These are phyloP conservation scores for Allium cepa DNA, from an alignment of 106 monocot genomes.

Conservation along the genomic window DNA sequence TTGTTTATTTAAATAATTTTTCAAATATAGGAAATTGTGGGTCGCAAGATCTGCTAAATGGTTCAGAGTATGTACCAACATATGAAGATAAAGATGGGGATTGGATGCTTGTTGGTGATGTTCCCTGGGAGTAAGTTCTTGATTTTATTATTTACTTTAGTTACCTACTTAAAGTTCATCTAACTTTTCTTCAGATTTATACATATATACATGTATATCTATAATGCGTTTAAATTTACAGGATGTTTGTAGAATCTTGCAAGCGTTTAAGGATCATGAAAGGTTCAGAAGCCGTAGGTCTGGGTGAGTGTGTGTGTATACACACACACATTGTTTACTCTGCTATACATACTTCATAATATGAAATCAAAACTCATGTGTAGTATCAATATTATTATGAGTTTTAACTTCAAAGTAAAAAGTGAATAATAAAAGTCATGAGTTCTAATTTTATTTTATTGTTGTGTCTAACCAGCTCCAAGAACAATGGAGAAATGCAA, in stretches of 20 bases:
- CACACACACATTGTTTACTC: too few relatives aligned
- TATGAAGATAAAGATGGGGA: slow-evolving; percentile 97
- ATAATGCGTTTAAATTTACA: slow-evolving; percentile 4
- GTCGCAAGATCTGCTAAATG: slow-evolving; percentile 57
- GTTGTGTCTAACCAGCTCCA: slow-evolving; percentile 29
- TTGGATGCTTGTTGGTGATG: slow-evolving; percentile 96
- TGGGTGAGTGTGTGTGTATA: slow-evolving; percentile 49
- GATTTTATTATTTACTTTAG: neutral
- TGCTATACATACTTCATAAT: neutral
- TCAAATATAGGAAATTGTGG: slow-evolving; percentile 16
- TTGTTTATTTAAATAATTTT: neutral
- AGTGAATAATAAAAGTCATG: too few relatives aligned
- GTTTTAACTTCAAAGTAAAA: neutral
- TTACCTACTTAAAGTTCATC: neutral
- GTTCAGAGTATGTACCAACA: slow-evolving; percentile 73
- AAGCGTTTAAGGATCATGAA: slow-evolving; percentile 93
- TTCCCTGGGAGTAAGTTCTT: slow-evolving; percentile 81
- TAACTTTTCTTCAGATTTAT: neutral
- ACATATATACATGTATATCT: neutral
- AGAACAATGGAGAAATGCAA: slow-evolving; percentile 66
- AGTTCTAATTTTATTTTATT: neutral
- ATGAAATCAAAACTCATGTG: neutral
- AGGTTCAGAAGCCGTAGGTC: slow-evolving; percentile 87
- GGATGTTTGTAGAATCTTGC: slow-evolving; percentile 96
- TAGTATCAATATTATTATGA: neutral